phyloP scores from a whole-genome alignment of 208 protist species.

The Acanthamoeba castellanii region DNA sequence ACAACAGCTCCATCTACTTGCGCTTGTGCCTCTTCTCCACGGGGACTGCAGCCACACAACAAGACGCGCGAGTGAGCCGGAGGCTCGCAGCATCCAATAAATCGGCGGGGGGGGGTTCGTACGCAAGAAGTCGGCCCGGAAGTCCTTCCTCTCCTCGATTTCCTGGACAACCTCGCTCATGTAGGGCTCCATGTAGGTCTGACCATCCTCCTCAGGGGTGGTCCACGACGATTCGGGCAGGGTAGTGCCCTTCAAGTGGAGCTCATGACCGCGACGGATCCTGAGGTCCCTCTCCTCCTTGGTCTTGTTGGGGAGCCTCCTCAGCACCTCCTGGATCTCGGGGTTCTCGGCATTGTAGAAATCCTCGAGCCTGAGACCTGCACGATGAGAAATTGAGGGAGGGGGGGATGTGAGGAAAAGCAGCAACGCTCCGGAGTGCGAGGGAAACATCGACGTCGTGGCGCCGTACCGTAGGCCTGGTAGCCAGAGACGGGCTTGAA shows the following conservation, averaged over 20 bases:
- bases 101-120: slow-evolving; percentile 11
- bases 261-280: slow-evolving; percentile 41
- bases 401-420: background rate
- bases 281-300: slow-evolving; percentile 31
- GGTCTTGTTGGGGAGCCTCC: slow-evolving; percentile 65
- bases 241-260: slow-evolving; percentile 48
- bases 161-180: slow-evolving; percentile 64
- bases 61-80: background rate
- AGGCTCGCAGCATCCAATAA: background rate
- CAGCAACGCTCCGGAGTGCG: background rate
- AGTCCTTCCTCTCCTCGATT: slow-evolving; percentile 74
- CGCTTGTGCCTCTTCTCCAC: slow-evolving; percentile 63
- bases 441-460: background rate
- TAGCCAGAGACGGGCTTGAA: slow-evolving; percentile 68
- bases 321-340: slow-evolving; percentile 36
- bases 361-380: slow-evolving; percentile 65
- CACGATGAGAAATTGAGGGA: background rate
- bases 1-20: background rate
- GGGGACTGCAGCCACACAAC: slow-evolving; percentile 16
- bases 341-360: slow-evolving; percentile 62
- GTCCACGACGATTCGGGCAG: slow-evolving; percentile 62
- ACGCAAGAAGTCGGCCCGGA: slow-evolving; percentile 45
- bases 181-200: slow-evolving; percentile 69
- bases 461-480: slow-evolving; percentile 47
- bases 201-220: slow-evolving; percentile 40